These are phyloP conservation scores for Clausena lansium DNA, from an alignment of 345 rosid species.

Conservation along the genomic window DNA sequence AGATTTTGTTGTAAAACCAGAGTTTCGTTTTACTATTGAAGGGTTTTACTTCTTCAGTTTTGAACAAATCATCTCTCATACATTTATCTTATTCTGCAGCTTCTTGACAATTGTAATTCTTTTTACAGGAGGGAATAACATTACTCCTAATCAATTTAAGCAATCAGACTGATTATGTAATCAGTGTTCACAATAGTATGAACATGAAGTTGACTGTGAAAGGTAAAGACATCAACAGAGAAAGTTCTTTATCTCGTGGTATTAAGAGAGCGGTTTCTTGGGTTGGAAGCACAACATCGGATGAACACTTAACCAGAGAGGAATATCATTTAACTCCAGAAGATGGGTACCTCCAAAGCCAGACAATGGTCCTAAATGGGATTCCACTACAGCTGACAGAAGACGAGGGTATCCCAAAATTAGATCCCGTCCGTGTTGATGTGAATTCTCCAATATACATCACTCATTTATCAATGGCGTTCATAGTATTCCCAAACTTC, in stretches of 20 bases:
- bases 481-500: constrained; percentile 73
- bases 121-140: constrained; percentile 72
- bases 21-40: background rate
- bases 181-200: constrained; percentile 45
- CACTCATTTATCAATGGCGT: constrained; percentile 61
- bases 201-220: constrained; percentile 27
- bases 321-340: constrained; percentile 89
- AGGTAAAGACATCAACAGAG: constrained; percentile 16
- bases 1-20: background rate
- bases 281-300: constrained; percentile 52
- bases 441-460: constrained; percentile 51
- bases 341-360: constrained; percentile 60
- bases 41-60: background rate
- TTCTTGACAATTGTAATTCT: background rate
- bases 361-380: constrained; percentile 75
- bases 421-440: constrained; percentile 52
- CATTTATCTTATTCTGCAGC: background rate
- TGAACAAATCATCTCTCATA: background rate
- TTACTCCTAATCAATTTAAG: constrained; percentile 78
- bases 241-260: constrained; percentile 38
- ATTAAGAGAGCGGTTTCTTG: constrained; percentile 62
- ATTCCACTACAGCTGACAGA: constrained; percentile 50
- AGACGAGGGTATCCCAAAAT: constrained; percentile 52
- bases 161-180: constrained; percentile 53
- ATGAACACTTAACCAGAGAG: constrained; percentile 50